phyloP scores from a whole-genome alignment of 2,329 filamentous ascomycete genomes.

The Arthroderma sp. region DNA sequence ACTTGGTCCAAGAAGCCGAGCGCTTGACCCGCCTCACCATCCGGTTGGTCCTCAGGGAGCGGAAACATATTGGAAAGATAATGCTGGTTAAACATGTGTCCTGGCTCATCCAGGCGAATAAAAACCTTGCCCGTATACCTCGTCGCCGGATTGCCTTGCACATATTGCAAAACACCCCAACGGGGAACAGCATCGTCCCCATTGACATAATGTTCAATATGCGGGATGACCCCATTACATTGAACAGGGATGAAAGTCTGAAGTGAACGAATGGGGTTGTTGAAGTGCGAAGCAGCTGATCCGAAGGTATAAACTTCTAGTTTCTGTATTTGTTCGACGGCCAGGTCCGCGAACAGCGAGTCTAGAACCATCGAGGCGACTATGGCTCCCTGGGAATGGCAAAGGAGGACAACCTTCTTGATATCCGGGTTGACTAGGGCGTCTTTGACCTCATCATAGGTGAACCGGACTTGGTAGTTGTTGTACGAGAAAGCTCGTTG shows the following conservation, averaged over 20 bases:
- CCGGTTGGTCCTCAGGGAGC: conserved; percentile 8
- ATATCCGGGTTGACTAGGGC: conserved; percentile 49
- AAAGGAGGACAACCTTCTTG: conserved; percentile 58
- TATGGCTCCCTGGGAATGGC: conserved; percentile 68
- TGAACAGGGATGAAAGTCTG: conserved; percentile 1
- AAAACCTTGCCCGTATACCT: conserved; percentile 39
- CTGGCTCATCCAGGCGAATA: conserved; percentile 25
- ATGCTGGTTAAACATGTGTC: conserved; percentile 34
- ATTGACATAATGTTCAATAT: conserved; percentile 74
- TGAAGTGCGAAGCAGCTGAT: conserved; percentile 68
- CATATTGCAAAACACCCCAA: conserved; percentile 62
- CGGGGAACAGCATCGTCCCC: conserved; percentile 59
- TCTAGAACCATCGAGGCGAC: conserved; percentile 61
- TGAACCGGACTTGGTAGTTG: conserved; percentile 48
- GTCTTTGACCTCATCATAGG: conserved; percentile 50
- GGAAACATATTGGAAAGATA: conserved; percentile 34
- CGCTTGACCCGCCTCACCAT: background rate
- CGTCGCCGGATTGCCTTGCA: conserved; percentile 35
- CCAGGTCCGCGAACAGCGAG: conserved; percentile 61
- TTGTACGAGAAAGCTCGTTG: conserved; percentile 63
- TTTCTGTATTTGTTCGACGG: conserved; percentile 51
- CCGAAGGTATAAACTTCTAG: conserved; percentile 68
- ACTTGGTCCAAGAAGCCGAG: conserved; percentile 8
- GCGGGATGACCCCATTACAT: conserved; percentile 39
- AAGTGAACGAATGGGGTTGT: conserved; percentile 51